Evolutionary conservation across 257 asterid species (phyloP), one percentile per base, ranked within the genome.

Genomic region (Gentiana macrophylla): DNA sequence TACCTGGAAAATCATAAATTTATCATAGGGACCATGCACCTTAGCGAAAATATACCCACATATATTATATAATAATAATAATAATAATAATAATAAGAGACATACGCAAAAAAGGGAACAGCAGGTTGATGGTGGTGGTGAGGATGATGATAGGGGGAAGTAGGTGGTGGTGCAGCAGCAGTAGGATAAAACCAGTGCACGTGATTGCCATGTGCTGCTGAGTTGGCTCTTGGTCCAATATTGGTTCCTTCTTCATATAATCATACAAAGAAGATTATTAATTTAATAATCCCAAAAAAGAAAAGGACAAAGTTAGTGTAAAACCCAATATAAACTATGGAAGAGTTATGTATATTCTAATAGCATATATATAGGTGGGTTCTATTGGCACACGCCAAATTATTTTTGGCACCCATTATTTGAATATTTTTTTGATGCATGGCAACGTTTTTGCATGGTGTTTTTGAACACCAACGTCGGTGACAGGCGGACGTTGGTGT

Each of bases 161-260:
- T 53, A 5, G 80, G 62, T 11, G 80, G 59, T 1, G 87, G 49
- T 2, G 80, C 72, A 38, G 78, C 60, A 50, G 64, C 77, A 2
- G 80, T 36, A 49, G 91, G 87, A 57, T 86, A 80, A 68, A 79
- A 84, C 96, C 94, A 84, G 44, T 73, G 97, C 80, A 80, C 75
- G 64, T 78, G 89, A 70, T 67, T 75, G 35, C 71, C 69, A 46
- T 82, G 85, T 59, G 80, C 73, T 38, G 79, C 63, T 48, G 85
- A 54, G 55, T 80, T 68, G 15, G 79, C 84, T 56, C 86, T 71
- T 54, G 84, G 80, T 63, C 88, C 94, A 53, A 80, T 62, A 46
- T 68, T 3, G 70, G 71, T 45, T 60, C 75, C 37, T 64, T 73
- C 69, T 24, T 43, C 53, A 68, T 24, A 62, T 67, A 11, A 38